Base-by-base conservation (phyloP, 1,284 basidiomycete species). In the Xerocomus minutiporus region DNA sequence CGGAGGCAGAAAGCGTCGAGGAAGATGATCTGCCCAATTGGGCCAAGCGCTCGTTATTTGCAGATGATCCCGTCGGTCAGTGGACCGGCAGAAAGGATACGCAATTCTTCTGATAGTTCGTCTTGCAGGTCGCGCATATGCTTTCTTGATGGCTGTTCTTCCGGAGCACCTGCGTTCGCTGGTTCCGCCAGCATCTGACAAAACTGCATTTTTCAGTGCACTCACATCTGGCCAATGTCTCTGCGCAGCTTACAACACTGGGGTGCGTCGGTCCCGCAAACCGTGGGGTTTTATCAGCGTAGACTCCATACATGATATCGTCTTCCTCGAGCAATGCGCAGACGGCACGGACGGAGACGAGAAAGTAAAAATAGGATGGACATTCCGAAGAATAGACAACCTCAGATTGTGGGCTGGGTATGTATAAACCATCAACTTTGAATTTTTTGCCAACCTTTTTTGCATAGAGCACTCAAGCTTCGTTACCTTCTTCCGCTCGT, bases 251-350 rank as follows among this genome's bases (percentile, higher is more conserved):
- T 93, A 92, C 71, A 95, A 94, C 67, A 71, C 79, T 4, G 85
- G 81, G 11, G 85, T 94, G 0, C 81, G 91, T 29, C 78, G 82
- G 54, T 93, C 90, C 8, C 81, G 82, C 47, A 83, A 87, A 59
- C 88, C 90, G 2, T 95, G 92, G 91, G 93, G 92, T 0, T 94
- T 87, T 68, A 88, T 95, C 51, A 86, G 79, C 51, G 73, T 78
- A 31, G 81, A 86, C 53, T 80, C 83, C 3, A 84, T 95, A 20
- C 92, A 95, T 63, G 87, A 91, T 61, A 83, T 93, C 41, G 69
- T 83, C 20, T 73, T 78, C 2, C 75, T 91, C 34, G 83, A 89
- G 61, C 71, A 70, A 47, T 73, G 61, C 8, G 66, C 62, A 11
- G 68, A 68, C 32, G 69, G 60, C n/a, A 68, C 69, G 31, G 71